phyloP scores from a whole-genome alignment of 2,329 filamentous ascomycete species.

The Cladobotryum protrusum region DNA sequence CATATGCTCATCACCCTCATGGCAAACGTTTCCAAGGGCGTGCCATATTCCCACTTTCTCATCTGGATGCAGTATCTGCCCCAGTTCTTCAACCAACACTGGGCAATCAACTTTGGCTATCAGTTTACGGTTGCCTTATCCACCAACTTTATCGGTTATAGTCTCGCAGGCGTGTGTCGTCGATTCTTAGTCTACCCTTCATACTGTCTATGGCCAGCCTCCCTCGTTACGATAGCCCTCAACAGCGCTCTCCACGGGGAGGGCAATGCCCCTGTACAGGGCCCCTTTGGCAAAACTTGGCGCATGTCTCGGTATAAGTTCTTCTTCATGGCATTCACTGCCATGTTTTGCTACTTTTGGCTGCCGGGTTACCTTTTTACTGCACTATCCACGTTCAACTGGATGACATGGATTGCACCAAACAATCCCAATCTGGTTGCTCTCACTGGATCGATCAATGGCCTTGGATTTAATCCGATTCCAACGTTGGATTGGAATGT shows the following conservation, averaged over 20 bases:
- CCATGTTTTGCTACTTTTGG: conserved; percentile 49
- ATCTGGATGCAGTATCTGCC: conserved; percentile 40
- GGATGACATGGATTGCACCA: conserved; percentile 51
- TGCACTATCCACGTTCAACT: conserved; percentile 44
- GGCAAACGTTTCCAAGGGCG: conserved; percentile 45
- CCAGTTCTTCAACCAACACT: conserved; percentile 37
- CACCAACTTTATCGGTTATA: conserved; percentile 50
- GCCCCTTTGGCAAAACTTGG: conserved; percentile 27
- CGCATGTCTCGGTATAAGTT: conserved; percentile 39
- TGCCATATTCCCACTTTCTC: conserved; percentile 42
- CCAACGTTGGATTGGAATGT: conserved; percentile 37
- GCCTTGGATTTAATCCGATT: conserved; percentile 31
- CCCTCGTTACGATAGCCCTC: conserved; percentile 41
- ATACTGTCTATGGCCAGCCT: conserved; percentile 46
- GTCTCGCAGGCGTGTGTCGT: conserved; percentile 44
- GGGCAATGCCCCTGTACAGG: conserved; percentile 25
- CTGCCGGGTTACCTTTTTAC: conserved; percentile 45
- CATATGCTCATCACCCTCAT: conserved; percentile 55
- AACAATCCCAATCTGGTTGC: conserved; percentile 33
- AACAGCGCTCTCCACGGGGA: conserved; percentile 40
- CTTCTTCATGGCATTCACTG: conserved; percentile 35
- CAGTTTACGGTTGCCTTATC: conserved; percentile 40
- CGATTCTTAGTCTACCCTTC: conserved; percentile 47
- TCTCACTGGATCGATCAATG: conserved; percentile 37
- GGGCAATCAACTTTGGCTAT: conserved; percentile 35